Evolutionary conservation across 176 grass and related monocot genomes (phyloP), one percentile per base, ranked within the genome.

Genomic region (Avena atlantica): DNA sequence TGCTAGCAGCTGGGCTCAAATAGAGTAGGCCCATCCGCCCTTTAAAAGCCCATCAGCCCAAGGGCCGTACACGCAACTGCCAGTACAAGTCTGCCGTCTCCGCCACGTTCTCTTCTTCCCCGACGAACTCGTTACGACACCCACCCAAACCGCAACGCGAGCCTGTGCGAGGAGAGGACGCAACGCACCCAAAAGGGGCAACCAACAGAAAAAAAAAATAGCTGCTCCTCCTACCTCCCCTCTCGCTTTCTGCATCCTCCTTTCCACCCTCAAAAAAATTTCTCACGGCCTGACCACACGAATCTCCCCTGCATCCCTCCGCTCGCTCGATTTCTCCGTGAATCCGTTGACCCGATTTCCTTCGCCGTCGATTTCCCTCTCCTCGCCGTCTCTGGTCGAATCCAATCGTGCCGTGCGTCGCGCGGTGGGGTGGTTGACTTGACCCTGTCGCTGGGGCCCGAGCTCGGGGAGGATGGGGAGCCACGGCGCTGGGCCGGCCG

Each of bases 391-490:
- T 77, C 45, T 16, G 42, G 9, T 11, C 65, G 73, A 53, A 31
- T 56, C 66, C 49, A 29, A 74, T 42, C 40, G 40, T 6, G 40
- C 40, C 40, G 6, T 42, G 40, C 40, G 21, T 78, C 65, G 44
- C 14, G 66, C 8, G 52, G 83, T 29, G 71, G 67, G 21, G 49
- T 20, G 20, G 59, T 62, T 80, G 66, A 77, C 60, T 73, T 73
- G 85, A 56, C 65, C 31, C 49, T 37, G 58, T 9, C 20, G 27
- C 21, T 79, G 74, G 85, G 89, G 81, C 87, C 84, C 64, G 67
- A 75, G 27, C 20, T 52, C 76, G 36, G 11, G 85, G 71, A 78
- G 72, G 87, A 95, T 97, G 93, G 76, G 82, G 85, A 95, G 78
- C 85, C 85, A 95, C 78, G 91, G 85, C 19, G 87, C 76, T 61